Evolutionary conservation across 768 basidiomycete genomes (phyloP).

Genomic region (Pulveroboletus ravenelii): DNA sequence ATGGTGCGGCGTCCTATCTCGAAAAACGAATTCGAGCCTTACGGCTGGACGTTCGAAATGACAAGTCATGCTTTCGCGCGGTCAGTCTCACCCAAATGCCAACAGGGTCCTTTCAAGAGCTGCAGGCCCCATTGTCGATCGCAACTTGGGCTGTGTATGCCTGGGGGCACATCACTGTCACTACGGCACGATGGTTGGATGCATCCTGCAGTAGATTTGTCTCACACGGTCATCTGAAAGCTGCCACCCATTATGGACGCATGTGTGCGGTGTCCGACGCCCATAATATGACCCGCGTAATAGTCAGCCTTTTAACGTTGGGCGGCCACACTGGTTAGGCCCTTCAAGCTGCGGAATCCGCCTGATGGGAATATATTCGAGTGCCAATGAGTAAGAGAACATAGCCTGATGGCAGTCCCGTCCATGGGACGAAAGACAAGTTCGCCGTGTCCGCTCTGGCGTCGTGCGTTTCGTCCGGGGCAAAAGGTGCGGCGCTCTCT

Average conservation of each 20-base stretch:
- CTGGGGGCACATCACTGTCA: not conserved
- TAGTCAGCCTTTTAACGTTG: not conserved
- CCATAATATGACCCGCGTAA: not conserved
- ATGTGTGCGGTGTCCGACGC: constrained; percentile 4
- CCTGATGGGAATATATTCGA: constrained; percentile 6
- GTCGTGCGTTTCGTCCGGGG: not conserved
- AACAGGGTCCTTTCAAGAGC: not conserved
- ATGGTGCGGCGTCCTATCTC: not conserved
- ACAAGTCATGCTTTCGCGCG: not conserved
- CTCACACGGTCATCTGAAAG: constrained; percentile 8
- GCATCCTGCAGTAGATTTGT: not conserved
- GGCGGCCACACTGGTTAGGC: not conserved
- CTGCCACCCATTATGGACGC: constrained; percentile 11
- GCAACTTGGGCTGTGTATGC: constrained; percentile 13
- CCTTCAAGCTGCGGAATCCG: constrained; percentile 13
- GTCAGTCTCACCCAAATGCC: not conserved
- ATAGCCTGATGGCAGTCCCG: constrained; percentile 5
- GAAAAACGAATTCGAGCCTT: not conserved
- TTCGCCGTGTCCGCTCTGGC: constrained; percentile 4
- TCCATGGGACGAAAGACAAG: constrained; percentile 2
- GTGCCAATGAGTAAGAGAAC: not conserved
- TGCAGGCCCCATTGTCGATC: constrained; percentile 2
- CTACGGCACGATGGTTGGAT: constrained; percentile 4
- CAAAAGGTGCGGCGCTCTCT: not conserved
- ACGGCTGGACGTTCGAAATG: not conserved